Evolutionary conservation across 129 eudicot species (phyloP), one percentile per base, ranked within the genome.

Genomic region (Pittosporum tobira): DNA sequence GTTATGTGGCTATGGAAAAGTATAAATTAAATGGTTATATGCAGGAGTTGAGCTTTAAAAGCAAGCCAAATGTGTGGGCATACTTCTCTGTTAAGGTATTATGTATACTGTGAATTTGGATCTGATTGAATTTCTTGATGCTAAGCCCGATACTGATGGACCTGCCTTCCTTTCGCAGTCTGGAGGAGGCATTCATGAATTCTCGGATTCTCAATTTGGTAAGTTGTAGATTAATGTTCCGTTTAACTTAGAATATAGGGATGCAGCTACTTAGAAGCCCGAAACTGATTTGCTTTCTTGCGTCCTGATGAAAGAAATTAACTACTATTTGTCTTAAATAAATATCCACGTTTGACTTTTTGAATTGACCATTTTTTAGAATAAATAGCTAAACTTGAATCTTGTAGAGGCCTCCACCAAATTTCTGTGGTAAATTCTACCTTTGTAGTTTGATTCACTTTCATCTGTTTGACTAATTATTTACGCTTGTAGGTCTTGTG

Each of bases 31-130:
- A 23, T 22, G 47, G 55, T 27, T n/a, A 26, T 45, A 56, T 44
- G 21, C 64, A 89, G 95, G 99, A 93, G 74, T 74, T 93, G 70
- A 93, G 86, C 74, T 93, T 93, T 53, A 93, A 93, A 81, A 93
- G 99, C 81, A 93, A 93, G 84, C 99, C 99, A 61, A 93, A 93
- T 74, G 96, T 87, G 73, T 93, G 99, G 99, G 99, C 99, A 12
- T 93, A 93, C 70, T 93, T 93, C 65, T 93, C 96, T 68, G 99
- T 93, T 63, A 93, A 93, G 96, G 99, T 93, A n/a, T 55, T 3
- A 1, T 53, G 24, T 2, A 43, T 10, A 24, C 36, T 57, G 38
- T 16, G 16, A 19, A 19, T 44, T 55, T 65, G 36, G 25, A 29
- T 26, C 57, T 54, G 42, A 37, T 21, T 7, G 15, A 36, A 54